Evolutionary conservation across 495 filamentous ascomycete species (phyloP).

Genomic region (Penicillium paxilli): DNA sequence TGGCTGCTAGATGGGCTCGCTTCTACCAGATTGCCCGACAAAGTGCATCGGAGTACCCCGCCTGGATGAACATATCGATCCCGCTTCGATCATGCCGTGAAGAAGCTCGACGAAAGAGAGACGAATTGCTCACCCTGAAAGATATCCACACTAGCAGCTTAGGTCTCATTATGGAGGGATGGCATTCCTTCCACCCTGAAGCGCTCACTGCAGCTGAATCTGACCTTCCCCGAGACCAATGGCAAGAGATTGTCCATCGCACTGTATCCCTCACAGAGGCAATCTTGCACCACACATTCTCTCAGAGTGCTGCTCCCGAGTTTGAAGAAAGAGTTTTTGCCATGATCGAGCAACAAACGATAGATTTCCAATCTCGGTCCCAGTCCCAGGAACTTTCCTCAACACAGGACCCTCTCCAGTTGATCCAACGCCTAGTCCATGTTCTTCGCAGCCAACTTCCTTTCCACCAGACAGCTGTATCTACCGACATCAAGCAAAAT

Average conservation of each 20-base stretch:
- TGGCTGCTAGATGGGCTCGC: constrained; percentile 55
- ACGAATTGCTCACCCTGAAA: constrained; percentile 62
- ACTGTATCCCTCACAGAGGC: constrained; percentile 81
- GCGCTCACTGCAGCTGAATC: constrained; percentile 35
- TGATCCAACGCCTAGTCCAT: constrained; percentile 66
- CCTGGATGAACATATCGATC: constrained; percentile 59
- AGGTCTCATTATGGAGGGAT: constrained; percentile 82
- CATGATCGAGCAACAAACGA: constrained; percentile 60
- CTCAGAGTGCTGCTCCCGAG: constrained; percentile 46
- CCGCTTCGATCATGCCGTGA: constrained; percentile 69
- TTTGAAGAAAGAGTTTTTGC: constrained; percentile 75
- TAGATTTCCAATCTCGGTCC: constrained; percentile 35
- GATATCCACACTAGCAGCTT: constrained; percentile 83
- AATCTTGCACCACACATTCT: constrained; percentile 58
- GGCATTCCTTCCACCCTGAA: constrained; percentile 59
- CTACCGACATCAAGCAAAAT: constrained; percentile 49
- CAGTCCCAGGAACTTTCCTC: constrained; percentile 19
- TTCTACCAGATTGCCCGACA: constrained; percentile 81
- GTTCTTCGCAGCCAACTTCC: constrained; percentile 64
- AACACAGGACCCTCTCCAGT: constrained; percentile 48
- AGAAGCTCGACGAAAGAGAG: constrained; percentile 69
- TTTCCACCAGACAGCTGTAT: constrained; percentile 53
- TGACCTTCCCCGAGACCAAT: constrained; percentile 50
- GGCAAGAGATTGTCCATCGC: constrained; percentile 68
- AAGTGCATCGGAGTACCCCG: constrained; percentile 63